Evolutionary conservation across 2,329 filamentous ascomycete genomes (phyloP).

Genomic region (Mariannaea elegans): DNA sequence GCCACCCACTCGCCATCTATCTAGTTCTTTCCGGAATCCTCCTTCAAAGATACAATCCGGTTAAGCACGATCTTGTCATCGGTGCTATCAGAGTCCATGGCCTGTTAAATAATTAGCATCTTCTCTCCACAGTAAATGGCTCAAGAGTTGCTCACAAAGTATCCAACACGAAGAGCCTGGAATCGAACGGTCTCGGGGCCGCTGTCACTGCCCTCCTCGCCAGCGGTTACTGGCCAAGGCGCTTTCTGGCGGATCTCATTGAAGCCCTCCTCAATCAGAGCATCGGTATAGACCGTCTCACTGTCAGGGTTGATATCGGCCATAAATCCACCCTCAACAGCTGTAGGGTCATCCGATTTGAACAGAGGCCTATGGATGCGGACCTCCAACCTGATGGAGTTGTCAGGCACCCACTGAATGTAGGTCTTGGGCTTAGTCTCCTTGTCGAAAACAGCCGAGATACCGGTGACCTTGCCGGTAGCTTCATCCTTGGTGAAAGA

Average conservation of each 20-base stretch:
- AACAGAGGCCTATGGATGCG: conserved; percentile 86
- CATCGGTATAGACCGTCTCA: conserved; percentile 80
- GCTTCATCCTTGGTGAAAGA: conserved; percentile 73
- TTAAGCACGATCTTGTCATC: conserved; percentile 87
- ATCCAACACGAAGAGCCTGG: conserved; percentile 89
- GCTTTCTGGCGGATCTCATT: conserved; percentile 77
- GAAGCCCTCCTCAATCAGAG: conserved; percentile 85
- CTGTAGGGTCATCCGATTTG: conserved; percentile 83
- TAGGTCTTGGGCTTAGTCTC: conserved; percentile 80
- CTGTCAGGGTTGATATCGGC: conserved; percentile 86
- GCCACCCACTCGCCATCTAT: neutral
- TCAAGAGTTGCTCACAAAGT: conserved; percentile 67
- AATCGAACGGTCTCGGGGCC: conserved; percentile 84
- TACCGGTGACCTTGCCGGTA: conserved; percentile 71
- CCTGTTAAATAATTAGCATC: conserved; percentile 50
- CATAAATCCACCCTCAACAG: conserved; percentile 81
- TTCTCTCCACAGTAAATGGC: neutral
- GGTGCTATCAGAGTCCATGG: conserved; percentile 80
- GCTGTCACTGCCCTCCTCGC: conserved; percentile 70
- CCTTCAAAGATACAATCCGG: conserved; percentile 90
- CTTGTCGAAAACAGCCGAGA: conserved; percentile 72
- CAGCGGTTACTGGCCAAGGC: conserved; percentile 83
- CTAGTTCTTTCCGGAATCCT: conserved; percentile 75
- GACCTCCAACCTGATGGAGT: conserved; percentile 74
- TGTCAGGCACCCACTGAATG: conserved; percentile 88